Conservation (phyloP, 2,329 filamentous ascomycete genomes). For the Diplodia corticola region DNA sequence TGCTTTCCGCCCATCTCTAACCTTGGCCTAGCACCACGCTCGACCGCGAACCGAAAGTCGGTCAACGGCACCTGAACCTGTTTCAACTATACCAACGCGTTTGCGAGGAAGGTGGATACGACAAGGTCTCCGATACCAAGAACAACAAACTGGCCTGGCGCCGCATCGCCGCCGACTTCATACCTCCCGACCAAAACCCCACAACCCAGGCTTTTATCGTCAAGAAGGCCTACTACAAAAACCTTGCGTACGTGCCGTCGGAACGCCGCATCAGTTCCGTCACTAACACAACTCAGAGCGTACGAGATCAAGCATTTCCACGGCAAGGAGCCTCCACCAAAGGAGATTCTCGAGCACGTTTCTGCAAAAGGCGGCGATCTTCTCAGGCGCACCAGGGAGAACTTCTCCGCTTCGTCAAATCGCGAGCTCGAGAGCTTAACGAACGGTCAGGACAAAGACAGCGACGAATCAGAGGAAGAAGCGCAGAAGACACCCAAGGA, state of each 20-base stretch:
- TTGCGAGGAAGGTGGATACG: constrained; percentile 77
- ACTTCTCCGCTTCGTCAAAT: constrained; percentile 59
- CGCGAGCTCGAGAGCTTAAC: constrained; percentile 48
- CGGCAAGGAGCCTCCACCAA: constrained; percentile 78
- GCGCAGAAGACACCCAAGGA: constrained; percentile 50
- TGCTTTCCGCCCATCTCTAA: constrained; percentile 23
- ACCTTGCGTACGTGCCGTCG: constrained; percentile 60
- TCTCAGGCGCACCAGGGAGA: constrained; percentile 76
- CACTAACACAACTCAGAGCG: constrained; percentile 48
- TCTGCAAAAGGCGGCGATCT: constrained; percentile 79
- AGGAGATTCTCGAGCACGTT: constrained; percentile 79
- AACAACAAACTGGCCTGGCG: constrained; percentile 84
- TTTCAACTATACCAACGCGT: constrained; percentile 77
- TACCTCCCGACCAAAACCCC: constrained; percentile 71
- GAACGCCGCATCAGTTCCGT: not conserved
- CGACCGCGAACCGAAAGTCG: constrained; percentile 79
- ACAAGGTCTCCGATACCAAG: constrained; percentile 67
- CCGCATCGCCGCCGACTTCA: constrained; percentile 73
- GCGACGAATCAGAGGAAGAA: constrained; percentile 46
- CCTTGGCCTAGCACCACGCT: constrained; percentile 60
- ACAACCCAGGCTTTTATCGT: constrained; percentile 82
- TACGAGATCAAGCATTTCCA: constrained; percentile 81
- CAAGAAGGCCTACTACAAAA: constrained; percentile 88
- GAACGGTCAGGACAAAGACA: constrained; percentile 59
- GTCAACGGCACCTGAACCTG: constrained; percentile 73